phyloP scores from a whole-genome alignment of 2,329 filamentous ascomycete species.

The Penicillium sp. region DNA sequence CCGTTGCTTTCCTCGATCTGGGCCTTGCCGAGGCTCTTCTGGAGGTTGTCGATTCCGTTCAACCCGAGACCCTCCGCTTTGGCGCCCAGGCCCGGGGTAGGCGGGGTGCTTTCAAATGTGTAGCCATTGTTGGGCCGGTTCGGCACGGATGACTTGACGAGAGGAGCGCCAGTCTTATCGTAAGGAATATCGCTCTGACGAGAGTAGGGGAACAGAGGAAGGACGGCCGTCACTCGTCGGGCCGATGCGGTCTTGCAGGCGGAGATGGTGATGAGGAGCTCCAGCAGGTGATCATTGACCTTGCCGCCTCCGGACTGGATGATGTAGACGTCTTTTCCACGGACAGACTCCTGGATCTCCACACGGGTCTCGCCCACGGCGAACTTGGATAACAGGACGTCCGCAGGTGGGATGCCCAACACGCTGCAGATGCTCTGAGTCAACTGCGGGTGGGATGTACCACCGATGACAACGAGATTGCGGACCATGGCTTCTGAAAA shows the following conservation, averaged over 20 bases:
- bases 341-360: slow-evolving; percentile 93
- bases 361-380: slow-evolving; percentile 92
- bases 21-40: slow-evolving; percentile 70
- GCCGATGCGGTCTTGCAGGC: slow-evolving; percentile 95
- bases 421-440: slow-evolving; percentile 84
- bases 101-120: slow-evolving; percentile 89
- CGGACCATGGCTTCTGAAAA: slow-evolving; percentile 67
- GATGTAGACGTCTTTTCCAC: slow-evolving; percentile 98
- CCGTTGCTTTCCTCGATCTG: slow-evolving; percentile 55
- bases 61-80: slow-evolving; percentile 65
- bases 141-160: slow-evolving; percentile 63
- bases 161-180: slow-evolving; percentile 88
- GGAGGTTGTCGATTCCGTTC: slow-evolving; percentile 68
- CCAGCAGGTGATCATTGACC: slow-evolving; percentile 95
- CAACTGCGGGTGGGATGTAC: slow-evolving; percentile 86
- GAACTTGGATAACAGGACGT: slow-evolving; percentile 86
- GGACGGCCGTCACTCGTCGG: slow-evolving; percentile 85
- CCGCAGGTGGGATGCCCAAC: slow-evolving; percentile 80
- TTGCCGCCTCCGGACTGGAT: slow-evolving; percentile 90
- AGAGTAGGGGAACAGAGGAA: slow-evolving; percentile 95
- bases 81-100: slow-evolving; percentile 71
- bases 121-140: slow-evolving; percentile 53
- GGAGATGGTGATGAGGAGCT: slow-evolving; percentile 97
- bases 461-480: slow-evolving; percentile 90
- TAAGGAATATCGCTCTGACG: slow-evolving; percentile 95